phyloP scores from a whole-genome alignment of 2,329 filamentous ascomycete genomes.

The Thelonectria discophora region DNA sequence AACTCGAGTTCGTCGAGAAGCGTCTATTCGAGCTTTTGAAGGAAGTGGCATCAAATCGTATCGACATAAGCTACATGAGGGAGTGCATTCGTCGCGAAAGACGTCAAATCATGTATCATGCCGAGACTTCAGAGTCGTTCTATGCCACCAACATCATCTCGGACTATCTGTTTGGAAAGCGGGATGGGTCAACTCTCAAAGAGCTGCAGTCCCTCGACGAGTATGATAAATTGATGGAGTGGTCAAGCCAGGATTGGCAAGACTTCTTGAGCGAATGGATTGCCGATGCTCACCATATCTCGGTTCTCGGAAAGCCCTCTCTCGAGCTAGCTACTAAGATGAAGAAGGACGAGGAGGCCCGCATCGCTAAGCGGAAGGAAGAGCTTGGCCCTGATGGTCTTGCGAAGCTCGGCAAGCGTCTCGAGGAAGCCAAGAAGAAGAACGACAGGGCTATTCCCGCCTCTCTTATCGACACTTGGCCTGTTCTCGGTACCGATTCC shows the following conservation, averaged over 20 bases:
- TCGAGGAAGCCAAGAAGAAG: conserved; percentile 85
- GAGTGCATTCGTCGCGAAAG: conserved; percentile 87
- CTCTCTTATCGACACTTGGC: conserved; percentile 81
- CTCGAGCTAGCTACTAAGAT: conserved; percentile 79
- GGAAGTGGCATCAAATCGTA: conserved; percentile 79
- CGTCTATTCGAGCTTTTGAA: conserved; percentile 84
- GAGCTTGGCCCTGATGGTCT: conserved; percentile 85
- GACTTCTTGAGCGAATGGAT: conserved; percentile 85
- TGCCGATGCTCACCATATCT: conserved; percentile 84
- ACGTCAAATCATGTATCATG: conserved; percentile 82
- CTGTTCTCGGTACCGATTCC: conserved; percentile 84
- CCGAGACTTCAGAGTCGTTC: conserved; percentile 81
- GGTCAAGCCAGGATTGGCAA: conserved; percentile 87
- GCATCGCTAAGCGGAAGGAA: conserved; percentile 81
- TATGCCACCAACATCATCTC: conserved; percentile 88
- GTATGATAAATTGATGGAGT: conserved; percentile 76
- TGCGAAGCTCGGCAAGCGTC: conserved; percentile 74
- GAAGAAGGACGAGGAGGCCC: conserved; percentile 81
- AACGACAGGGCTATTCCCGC: conserved; percentile 89
- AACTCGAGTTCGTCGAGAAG: conserved; percentile 83
- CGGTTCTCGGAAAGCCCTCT: conserved; percentile 88
- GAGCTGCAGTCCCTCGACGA: conserved; percentile 65
- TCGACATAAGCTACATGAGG: conserved; percentile 90
- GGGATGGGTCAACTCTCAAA: conserved; percentile 80
- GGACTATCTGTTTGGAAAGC: conserved; percentile 88